Evolutionary conservation across 1,284 basidiomycete genomes (phyloP).

Genomic region (Fomitopsis betulina): DNA sequence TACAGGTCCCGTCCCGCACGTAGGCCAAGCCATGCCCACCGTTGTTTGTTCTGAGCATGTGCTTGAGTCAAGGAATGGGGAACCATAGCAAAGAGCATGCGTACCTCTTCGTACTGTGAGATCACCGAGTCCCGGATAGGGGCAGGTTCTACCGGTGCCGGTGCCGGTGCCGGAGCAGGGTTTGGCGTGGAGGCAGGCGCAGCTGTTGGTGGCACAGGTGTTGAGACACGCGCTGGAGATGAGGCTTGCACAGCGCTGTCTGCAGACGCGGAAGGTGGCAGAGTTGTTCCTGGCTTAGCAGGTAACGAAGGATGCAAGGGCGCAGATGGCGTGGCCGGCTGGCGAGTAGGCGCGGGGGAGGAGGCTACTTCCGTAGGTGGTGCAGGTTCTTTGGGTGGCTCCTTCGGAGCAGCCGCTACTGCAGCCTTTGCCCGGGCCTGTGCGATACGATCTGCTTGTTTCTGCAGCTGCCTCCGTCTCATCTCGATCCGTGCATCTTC

Average conservation of each 20-base stretch:
- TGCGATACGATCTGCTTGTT: constrained; percentile 40
- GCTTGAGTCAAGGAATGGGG: not conserved
- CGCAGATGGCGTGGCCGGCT: constrained; percentile 18
- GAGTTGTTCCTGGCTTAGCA: constrained; percentile 38
- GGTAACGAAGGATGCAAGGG: constrained; percentile 67
- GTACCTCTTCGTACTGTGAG: constrained; percentile 57
- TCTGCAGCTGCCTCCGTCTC: constrained; percentile 50
- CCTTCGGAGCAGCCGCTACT: constrained; percentile 22
- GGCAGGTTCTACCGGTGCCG: constrained; percentile 15
- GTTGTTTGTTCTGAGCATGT: constrained; percentile 56
- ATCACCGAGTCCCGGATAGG: constrained; percentile 46
- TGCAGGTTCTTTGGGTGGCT: constrained; percentile 24
- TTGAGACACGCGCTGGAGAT: constrained; percentile 23
- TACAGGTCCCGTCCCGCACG: constrained; percentile 68
- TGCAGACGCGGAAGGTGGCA: constrained; percentile 10
- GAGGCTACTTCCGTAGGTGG: constrained; percentile 20
- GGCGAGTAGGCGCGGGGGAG: constrained; percentile 11
- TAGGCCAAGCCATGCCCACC: constrained; percentile 75
- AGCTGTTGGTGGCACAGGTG: constrained; percentile 21
- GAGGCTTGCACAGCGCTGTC: constrained; percentile 11
- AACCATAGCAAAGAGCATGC: constrained; percentile 2
- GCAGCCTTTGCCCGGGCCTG: constrained; percentile 40
- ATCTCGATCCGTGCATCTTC: constrained; percentile 61
- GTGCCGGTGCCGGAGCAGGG: constrained; percentile 16
- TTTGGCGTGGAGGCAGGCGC: constrained; percentile 15